Percentiles rank a stretch among this genome's conserved stretches.
These are phyloP conservation scores for Linum tenue DNA, from an alignment of 345 rosid genomes.

Conservation along the genomic window DNA sequence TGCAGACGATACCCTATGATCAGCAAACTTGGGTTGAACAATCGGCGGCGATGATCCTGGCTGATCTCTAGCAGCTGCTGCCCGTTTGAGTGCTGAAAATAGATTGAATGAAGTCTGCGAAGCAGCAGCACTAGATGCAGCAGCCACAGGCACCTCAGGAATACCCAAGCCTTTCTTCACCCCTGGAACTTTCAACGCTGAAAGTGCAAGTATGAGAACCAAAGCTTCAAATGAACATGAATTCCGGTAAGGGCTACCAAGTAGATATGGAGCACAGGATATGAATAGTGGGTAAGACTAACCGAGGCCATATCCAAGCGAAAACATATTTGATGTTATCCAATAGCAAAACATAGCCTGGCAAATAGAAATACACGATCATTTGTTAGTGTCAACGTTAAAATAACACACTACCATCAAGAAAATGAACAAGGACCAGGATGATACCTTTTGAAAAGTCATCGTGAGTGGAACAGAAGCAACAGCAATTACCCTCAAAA, in stretches of 20 bases:
- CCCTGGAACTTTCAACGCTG: slow-evolving; percentile 32
- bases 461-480: not conserved
- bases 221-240: not conserved
- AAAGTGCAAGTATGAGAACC: not conserved
- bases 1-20: slow-evolving; percentile 27
- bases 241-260: not conserved
- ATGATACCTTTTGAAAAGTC: not conserved
- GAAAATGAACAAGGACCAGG: not conserved
- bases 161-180: slow-evolving; percentile 34
- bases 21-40: slow-evolving; percentile 16
- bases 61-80: slow-evolving; percentile 12
- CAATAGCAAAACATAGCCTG: slow-evolving; percentile 3
- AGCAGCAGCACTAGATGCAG: slow-evolving; percentile 16
- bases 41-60: slow-evolving; percentile 11
- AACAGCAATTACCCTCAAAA: not conserved
- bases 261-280: not conserved
- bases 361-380: not conserved
- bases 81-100: slow-evolving; percentile 21
- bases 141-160: slow-evolving; percentile 12
- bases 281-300: slow-evolving; percentile 11
- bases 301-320: slow-evolving; percentile 36
- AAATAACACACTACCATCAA: not conserved
- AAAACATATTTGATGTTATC: slow-evolving; percentile 12
- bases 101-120: slow-evolving; percentile 15
- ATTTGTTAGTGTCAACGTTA: not conserved